These are phyloP conservation scores for Colletotrichum tamarilloi DNA, from an alignment of 2,329 filamentous ascomycete genomes.

Conservation along the genomic window DNA sequence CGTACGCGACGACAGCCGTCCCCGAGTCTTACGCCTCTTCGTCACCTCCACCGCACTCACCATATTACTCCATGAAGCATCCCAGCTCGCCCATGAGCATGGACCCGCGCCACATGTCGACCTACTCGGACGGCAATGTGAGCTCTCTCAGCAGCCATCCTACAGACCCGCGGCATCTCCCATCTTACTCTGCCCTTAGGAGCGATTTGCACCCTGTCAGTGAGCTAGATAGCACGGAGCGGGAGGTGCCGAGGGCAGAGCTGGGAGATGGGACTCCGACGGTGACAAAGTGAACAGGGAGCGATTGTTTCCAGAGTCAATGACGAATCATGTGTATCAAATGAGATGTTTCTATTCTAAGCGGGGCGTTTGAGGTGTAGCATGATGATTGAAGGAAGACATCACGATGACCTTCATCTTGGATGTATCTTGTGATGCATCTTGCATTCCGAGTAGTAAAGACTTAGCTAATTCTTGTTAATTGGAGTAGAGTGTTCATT, in stretches of 20 bases:
- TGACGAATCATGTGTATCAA: neutral
- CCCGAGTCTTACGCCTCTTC: constrained; percentile 3
- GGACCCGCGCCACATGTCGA: constrained; percentile 19
- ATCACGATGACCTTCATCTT: neutral
- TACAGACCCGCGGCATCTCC: neutral
- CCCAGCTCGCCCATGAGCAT: neutral
- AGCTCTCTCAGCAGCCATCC: constrained; percentile 12
- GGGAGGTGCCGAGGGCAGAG: constrained; percentile 2
- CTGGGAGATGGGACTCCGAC: constrained; percentile 9
- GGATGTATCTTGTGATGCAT: too few species aligned
- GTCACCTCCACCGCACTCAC: constrained; percentile 24
- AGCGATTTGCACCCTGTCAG: constrained; percentile 24
- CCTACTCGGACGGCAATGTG: constrained; percentile 20
- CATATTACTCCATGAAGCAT: constrained; percentile 21
- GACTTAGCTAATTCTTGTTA: neutral
- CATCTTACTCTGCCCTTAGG: neutral
- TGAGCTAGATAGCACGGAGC: constrained; percentile 18
- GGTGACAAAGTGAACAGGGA: neutral
- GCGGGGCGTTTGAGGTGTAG: neutral
- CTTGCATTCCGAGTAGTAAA: neutral
- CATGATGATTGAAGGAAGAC: neutral
- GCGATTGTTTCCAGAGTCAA: neutral
- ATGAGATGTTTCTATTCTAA: neutral
- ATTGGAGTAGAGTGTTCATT: too few species aligned
- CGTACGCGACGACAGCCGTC: constrained; percentile 17